Conservation (phyloP, 2,329 filamentous ascomycete species). For the Dryadomyces quercivorus region DNA sequence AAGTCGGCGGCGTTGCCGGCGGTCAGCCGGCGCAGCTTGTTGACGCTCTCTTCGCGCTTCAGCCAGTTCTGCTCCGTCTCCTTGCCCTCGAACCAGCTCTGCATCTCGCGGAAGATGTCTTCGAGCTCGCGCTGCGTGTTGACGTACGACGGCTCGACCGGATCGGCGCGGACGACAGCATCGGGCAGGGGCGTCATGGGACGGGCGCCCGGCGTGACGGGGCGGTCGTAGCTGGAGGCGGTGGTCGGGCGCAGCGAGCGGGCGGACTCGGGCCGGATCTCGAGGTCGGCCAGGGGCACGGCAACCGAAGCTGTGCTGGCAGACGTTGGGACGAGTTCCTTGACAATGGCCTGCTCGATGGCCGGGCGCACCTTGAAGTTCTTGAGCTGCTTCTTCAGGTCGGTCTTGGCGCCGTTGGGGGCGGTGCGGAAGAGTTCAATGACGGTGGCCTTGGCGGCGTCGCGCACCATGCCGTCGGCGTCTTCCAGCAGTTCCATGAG, state of each 20-base stretch:
- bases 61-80: slow-evolving; percentile 90
- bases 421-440: slow-evolving; percentile 79
- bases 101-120: slow-evolving; percentile 73
- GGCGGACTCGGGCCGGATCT: slow-evolving; percentile 22
- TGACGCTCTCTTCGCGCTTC: slow-evolving; percentile 68
- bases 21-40: slow-evolving; percentile 63
- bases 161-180: slow-evolving; percentile 40
- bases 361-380: slow-evolving; percentile 75
- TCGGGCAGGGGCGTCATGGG: slow-evolving; percentile 53
- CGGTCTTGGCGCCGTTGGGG: slow-evolving; percentile 71
- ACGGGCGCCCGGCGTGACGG: slow-evolving; percentile 34
- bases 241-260: slow-evolving; percentile 13
- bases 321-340: slow-evolving; percentile 49
- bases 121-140: slow-evolving; percentile 82
- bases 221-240: slow-evolving; percentile 25
- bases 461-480: slow-evolving; percentile 76
- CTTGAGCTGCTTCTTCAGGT: slow-evolving; percentile 77
- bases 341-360: slow-evolving; percentile 71
- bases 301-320: slow-evolving; percentile 6
- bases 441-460: slow-evolving; percentile 69
- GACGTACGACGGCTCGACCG: slow-evolving; percentile 70
- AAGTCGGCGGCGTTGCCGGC: slow-evolving; percentile 78
- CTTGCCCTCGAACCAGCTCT: slow-evolving; percentile 68
- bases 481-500: slow-evolving; percentile 84
- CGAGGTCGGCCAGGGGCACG: slow-evolving; percentile 22